Percentiles rank a stretch among this genome's conserved stretches.
Conservation (phyloP, 441 rosid species). For the Geranium incanum region DNA sequence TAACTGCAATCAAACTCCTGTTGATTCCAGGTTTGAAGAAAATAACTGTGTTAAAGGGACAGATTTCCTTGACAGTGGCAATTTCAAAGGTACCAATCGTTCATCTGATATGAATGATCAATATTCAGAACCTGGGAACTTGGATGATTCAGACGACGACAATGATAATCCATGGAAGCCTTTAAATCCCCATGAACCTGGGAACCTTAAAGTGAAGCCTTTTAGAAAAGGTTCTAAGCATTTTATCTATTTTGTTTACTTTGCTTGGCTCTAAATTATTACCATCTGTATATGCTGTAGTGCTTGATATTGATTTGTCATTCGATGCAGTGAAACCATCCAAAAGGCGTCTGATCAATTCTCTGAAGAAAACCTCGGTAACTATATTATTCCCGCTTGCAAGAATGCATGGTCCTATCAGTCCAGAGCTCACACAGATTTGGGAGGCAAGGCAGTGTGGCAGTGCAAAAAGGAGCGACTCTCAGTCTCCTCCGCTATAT, state of each 20-base stretch:
- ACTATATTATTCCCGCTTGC: slow-evolving; percentile 68
- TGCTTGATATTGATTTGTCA: slow-evolving; percentile 16
- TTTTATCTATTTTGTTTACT: slow-evolving; percentile 13
- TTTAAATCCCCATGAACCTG: slow-evolving; percentile 81
- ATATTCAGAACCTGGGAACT: slow-evolving; percentile 41
- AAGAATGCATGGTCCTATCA: slow-evolving; percentile 52
- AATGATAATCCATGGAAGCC: slow-evolving; percentile 85
- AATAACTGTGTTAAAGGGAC: slow-evolving; percentile 29
- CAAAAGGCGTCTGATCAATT: slow-evolving; percentile 35
- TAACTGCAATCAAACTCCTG: slow-evolving; percentile 35
- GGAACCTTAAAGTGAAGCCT: slow-evolving; percentile 77
- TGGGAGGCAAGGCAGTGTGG: slow-evolving; percentile 44
- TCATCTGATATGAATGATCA: slow-evolving; percentile 47
- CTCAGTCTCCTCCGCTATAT: not conserved
- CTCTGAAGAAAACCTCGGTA: slow-evolving; percentile 31
- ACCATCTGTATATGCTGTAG: slow-evolving; percentile 21
- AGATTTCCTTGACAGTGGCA: slow-evolving; percentile 30
- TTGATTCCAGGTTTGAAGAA: slow-evolving; percentile 29
- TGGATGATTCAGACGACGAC: slow-evolving; percentile 40
- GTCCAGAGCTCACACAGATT: slow-evolving; percentile 56
- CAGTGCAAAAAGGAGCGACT: slow-evolving; percentile 25
- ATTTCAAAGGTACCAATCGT: slow-evolving; percentile 32
- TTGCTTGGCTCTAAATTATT: slow-evolving; percentile 1
- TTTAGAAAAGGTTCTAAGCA: slow-evolving; percentile 58
- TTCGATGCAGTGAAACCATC: slow-evolving; percentile 52